Evolutionary conservation across 129 eudicot species (phyloP).

Genomic region (Lactuca sativa): DNA sequence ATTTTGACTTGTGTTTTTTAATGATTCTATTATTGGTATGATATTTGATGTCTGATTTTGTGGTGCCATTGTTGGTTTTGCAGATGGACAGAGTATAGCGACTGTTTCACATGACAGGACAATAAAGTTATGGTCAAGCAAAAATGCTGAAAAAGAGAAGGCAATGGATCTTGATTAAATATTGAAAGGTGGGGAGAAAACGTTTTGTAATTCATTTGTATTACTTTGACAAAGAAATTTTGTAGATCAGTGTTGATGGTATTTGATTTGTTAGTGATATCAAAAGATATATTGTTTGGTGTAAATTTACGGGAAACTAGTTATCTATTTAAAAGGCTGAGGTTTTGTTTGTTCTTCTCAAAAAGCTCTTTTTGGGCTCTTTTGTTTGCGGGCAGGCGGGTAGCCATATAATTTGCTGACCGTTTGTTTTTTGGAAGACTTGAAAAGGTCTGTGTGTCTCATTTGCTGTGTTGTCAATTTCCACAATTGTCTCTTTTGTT

Average conservation of each 20-base stretch:
- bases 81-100: conserved; percentile 69
- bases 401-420: too few relatives aligned
- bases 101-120: conserved; percentile 77
- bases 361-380: too few relatives aligned
- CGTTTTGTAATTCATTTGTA: background rate
- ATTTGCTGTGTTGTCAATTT: too few relatives aligned
- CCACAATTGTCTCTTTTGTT: too few relatives aligned
- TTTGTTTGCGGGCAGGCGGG: too few relatives aligned
- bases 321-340: too few relatives aligned
- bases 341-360: too few relatives aligned
- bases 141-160: conserved; percentile 46
- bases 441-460: too few relatives aligned
- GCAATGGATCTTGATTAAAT: conserved; percentile 63
- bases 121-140: conserved; percentile 66
- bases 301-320: too few relatives aligned
- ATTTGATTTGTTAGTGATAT: too few relatives aligned
- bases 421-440: too few relatives aligned
- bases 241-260: background rate
- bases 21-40: background rate
- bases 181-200: background rate
- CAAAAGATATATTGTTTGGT: too few relatives aligned
- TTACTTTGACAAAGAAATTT: background rate
- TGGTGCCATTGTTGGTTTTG: conserved; percentile 12
- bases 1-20: background rate
- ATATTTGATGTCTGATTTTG: background rate